Conservation (phyloP, 106 monocot species). For the Platanthera guangdongensis region DNA sequence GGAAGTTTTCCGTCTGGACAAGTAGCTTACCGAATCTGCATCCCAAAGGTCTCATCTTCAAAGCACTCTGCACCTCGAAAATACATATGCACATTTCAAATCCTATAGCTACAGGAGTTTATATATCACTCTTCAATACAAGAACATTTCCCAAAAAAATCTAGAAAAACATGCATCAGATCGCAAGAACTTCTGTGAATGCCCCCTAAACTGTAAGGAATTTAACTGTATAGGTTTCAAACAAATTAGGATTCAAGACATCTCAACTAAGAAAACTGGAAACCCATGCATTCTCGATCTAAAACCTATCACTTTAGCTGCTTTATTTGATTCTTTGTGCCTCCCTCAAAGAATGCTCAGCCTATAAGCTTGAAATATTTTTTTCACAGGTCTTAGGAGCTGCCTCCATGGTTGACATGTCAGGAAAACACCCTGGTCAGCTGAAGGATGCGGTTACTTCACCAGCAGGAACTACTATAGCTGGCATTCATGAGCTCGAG, state of each 20-base stretch:
- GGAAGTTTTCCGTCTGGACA: no score
- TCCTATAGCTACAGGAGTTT: no score
- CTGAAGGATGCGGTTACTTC: conserved; percentile 93
- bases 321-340: background rate
- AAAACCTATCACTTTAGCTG: background rate
- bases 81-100: no score
- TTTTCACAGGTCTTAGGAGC: conserved; percentile 68
- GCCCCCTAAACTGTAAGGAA: no score
- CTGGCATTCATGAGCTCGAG: conserved; percentile 83
- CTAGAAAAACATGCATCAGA: no score
- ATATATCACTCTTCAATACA: no score
- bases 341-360: background rate
- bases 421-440: conserved; percentile 85
- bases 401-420: conserved; percentile 66
- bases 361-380: background rate
- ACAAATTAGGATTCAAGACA: background rate
- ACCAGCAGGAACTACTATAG: conserved; percentile 88
- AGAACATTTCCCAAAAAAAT: no score
- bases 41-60: no score
- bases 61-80: no score
- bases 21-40: no score
- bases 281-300: background rate
- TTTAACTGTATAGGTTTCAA: no score
- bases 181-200: no score
- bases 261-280: background rate